A percentile compares a stretch with the other conserved stretches of the same genome.
These are phyloP conservation scores for Protoeuglena noctilucae DNA, from an alignment of 139 green algal genomes.

Conservation along the genomic window DNA sequence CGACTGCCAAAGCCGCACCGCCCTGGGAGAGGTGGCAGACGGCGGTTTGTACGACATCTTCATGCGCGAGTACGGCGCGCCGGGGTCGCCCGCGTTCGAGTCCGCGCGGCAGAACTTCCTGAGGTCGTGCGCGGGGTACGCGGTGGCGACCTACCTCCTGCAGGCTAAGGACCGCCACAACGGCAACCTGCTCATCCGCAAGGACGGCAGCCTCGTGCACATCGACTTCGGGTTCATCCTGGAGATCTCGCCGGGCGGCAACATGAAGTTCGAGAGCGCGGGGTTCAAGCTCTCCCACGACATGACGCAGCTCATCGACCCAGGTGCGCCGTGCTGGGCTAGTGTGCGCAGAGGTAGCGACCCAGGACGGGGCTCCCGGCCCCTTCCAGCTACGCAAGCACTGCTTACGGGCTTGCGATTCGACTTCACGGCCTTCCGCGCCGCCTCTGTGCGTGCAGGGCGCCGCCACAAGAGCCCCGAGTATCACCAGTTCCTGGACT, in stretches of 20 bases:
- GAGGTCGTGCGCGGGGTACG: slow-evolving; percentile 54
- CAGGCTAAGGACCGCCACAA: slow-evolving; percentile 94
- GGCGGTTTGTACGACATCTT: slow-evolving; percentile 87
- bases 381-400: slow-evolving; percentile 14
- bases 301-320: slow-evolving; percentile 36
- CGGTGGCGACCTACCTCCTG: slow-evolving; percentile 73
- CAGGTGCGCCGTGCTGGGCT: too few species aligned
- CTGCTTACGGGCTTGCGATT: slow-evolving; percentile 11
- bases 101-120: slow-evolving; percentile 77
- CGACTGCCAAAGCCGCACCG: slow-evolving; percentile 47
- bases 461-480: slow-evolving; percentile 14
- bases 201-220: slow-evolving; percentile 51
- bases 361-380: slow-evolving; percentile 10
- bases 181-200: slow-evolving; percentile 90
- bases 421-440: background rate
- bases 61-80: slow-evolving; percentile 63
- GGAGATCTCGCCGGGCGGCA: slow-evolving; percentile 52
- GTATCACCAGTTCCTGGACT: slow-evolving; percentile 33
- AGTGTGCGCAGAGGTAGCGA: too few species aligned
- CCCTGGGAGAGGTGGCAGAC: slow-evolving; percentile 77
- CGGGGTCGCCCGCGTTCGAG: slow-evolving; percentile 62
- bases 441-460: slow-evolving; percentile 10
- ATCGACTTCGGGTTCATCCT: slow-evolving; percentile 42
- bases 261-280: slow-evolving; percentile 79
- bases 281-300: slow-evolving; percentile 84